Evolutionary conservation across 768 basidiomycete species (phyloP).

Genomic region (Neoboletus subvelutipes): DNA sequence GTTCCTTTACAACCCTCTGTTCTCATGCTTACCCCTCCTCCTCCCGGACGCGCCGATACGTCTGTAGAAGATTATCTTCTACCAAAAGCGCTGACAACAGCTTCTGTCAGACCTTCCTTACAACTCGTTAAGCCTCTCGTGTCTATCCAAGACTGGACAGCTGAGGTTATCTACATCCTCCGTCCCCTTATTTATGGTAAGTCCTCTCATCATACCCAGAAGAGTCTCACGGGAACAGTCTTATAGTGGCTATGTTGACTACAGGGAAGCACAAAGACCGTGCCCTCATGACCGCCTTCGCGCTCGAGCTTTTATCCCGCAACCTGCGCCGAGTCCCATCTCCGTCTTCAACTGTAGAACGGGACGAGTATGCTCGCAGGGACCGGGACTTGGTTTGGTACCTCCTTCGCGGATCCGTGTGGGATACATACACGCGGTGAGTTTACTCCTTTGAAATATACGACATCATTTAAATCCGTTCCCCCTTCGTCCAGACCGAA

Average conservation of each 20-base stretch:
- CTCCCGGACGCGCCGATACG: constrained; percentile 49
- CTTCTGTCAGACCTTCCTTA: constrained; percentile 69
- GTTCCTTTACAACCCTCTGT: constrained; percentile 63
- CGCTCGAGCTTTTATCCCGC: constrained; percentile 72
- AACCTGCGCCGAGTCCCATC: constrained; percentile 68
- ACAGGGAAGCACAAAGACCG: constrained; percentile 39
- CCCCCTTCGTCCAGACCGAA: constrained; percentile 59
- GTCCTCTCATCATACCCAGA: constrained; percentile 22
- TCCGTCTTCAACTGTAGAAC: constrained; percentile 61
- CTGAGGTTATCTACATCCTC: constrained; percentile 68
- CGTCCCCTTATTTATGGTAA: constrained; percentile 78
- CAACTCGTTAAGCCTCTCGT: constrained; percentile 62
- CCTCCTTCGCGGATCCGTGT: constrained; percentile 81
- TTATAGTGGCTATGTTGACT: constrained; percentile 26
- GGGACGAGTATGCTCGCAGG: constrained; percentile 76
- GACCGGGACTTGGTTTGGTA: constrained; percentile 86
- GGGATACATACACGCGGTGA: constrained; percentile 76
- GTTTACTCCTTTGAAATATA: constrained; percentile 15
- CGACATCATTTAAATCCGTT: not conserved
- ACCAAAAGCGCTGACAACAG: constrained; percentile 74
- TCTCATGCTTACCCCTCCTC: constrained; percentile 50
- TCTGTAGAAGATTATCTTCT: constrained; percentile 79
- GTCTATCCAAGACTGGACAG: constrained; percentile 69
- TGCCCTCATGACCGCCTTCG: constrained; percentile 62
- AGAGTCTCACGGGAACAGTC: not conserved